phyloP scores from a whole-genome alignment of 2,329 filamentous ascomycete species.

The Ascocoryne sarcoides region DNA sequence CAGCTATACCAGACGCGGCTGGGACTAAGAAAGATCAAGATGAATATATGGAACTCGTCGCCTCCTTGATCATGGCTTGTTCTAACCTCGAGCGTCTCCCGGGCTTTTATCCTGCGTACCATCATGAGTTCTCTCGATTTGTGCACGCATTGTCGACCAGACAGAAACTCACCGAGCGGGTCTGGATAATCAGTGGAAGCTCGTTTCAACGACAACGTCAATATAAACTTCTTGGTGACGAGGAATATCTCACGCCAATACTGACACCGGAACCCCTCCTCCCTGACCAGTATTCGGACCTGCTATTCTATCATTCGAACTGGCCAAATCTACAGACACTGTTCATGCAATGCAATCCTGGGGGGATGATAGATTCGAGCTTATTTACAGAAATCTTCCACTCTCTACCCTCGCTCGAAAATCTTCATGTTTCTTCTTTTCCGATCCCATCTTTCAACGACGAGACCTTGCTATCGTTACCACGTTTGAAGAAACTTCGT shows the following conservation, averaged over 20 bases:
- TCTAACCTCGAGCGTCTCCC: conserved; percentile 53
- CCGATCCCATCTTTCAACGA: conserved; percentile 50
- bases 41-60: conserved; percentile 49
- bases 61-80: conserved; percentile 54
- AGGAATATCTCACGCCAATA: conserved; percentile 14
- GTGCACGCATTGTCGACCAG: conserved; percentile 53
- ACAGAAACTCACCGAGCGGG: conserved; percentile 45
- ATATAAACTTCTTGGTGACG: conserved; percentile 18
- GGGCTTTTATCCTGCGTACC: conserved; percentile 45
- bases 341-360: conserved; percentile 49
- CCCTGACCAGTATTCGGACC: conserved; percentile 34
- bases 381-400: conserved; percentile 43
- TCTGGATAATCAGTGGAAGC: conserved; percentile 42
- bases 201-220: conserved; percentile 29
- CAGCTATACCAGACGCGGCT: conserved; percentile 35
- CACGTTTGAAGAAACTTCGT: conserved; percentile 44
- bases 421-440: conserved; percentile 51
- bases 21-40: conserved; percentile 30
- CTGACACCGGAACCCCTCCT: conserved; percentile 33
- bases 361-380: conserved; percentile 43
- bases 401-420: conserved; percentile 44
- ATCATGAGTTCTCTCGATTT: conserved; percentile 46
- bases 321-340: conserved; percentile 49
- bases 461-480: conserved; percentile 44
- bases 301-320: conserved; percentile 42